Percentiles rank a stretch among this genome's conserved stretches.
These are phyloP conservation scores for Avena atlantica DNA, from an alignment of 176 grass and related monocot species.

Conservation along the genomic window DNA sequence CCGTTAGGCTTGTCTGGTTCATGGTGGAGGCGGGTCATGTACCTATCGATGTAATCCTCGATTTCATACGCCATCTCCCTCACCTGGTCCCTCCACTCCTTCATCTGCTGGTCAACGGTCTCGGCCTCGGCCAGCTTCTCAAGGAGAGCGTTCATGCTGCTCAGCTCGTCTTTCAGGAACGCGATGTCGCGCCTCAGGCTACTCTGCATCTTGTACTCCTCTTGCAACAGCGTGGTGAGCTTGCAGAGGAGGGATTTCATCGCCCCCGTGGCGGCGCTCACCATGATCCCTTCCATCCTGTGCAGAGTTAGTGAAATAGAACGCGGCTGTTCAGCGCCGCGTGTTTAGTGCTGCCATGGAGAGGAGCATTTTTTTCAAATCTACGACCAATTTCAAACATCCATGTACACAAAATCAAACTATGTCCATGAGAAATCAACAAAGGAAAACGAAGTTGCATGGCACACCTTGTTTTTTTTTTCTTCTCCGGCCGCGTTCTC, in stretches of 20 bases:
- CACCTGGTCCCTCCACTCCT: slow-evolving; percentile 50
- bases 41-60: slow-evolving; percentile 31
- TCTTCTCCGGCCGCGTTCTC: too few relatives aligned
- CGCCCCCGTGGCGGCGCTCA: slow-evolving; percentile 31
- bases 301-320: not conserved
- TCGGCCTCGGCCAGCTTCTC: slow-evolving; percentile 24
- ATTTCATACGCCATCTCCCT: slow-evolving; percentile 47
- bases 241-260: slow-evolving; percentile 47
- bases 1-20: not conserved
- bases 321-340: not conserved
- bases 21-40: not conserved
- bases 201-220: slow-evolving; percentile 31
- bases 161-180: slow-evolving; percentile 42
- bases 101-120: slow-evolving; percentile 1
- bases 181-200: slow-evolving; percentile 16
- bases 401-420: not conserved
- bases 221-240: slow-evolving; percentile 22
- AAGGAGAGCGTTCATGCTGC: slow-evolving; percentile 35
- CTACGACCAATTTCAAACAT: not conserved
- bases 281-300: slow-evolving; percentile 48
- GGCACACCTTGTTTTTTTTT: not conserved
- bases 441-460: not conserved
- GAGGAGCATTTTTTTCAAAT: not conserved
- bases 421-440: not conserved
- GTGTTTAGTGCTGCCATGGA: not conserved